Conservation (phyloP, 2,329 filamentous ascomycete genomes). For the Clonostachys chloroleuca region DNA sequence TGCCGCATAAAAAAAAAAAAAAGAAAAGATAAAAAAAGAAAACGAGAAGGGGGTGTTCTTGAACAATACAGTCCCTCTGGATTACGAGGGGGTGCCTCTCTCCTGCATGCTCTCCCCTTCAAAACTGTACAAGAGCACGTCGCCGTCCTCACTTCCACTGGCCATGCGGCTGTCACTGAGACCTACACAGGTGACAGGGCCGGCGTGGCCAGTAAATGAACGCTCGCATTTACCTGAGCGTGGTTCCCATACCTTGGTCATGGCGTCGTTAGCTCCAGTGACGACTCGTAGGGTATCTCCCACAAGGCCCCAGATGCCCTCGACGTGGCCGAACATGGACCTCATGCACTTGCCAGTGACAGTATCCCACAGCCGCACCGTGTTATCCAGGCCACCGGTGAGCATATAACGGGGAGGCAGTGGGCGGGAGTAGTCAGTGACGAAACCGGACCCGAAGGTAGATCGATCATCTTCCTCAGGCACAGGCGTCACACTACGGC, state of each 20-base stretch:
- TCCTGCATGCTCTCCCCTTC: slow-evolving; percentile 46
- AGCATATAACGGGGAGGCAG: slow-evolving; percentile 87
- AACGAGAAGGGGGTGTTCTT: background rate
- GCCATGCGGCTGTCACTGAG: slow-evolving; percentile 86
- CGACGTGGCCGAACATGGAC: slow-evolving; percentile 94
- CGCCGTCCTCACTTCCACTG: slow-evolving; percentile 89
- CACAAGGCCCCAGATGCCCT: slow-evolving; percentile 91
- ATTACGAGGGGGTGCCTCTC: slow-evolving; percentile 44
- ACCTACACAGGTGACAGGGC: slow-evolving; percentile 89
- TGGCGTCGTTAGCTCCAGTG: slow-evolving; percentile 85
- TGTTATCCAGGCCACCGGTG: slow-evolving; percentile 86
- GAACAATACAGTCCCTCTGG: background rate
- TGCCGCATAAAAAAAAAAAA: too few species aligned
- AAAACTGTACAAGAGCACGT: slow-evolving; percentile 82
- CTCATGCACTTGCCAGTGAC: slow-evolving; percentile 76
- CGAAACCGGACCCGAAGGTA: slow-evolving; percentile 59
- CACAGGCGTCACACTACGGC: slow-evolving; percentile 35
- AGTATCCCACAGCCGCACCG: slow-evolving; percentile 90
- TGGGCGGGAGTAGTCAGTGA: slow-evolving; percentile 55
- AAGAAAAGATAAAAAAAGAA: background rate
- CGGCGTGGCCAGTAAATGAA: slow-evolving; percentile 86
- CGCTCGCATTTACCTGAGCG: slow-evolving; percentile 86
- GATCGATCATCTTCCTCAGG: slow-evolving; percentile 38
- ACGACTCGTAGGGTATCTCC: slow-evolving; percentile 87
- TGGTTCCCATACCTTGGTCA: slow-evolving; percentile 93